These are phyloP conservation scores for Hypoxylon sp. DNA, from an alignment of 2,329 filamentous ascomycete species.

Conservation along the genomic window DNA sequence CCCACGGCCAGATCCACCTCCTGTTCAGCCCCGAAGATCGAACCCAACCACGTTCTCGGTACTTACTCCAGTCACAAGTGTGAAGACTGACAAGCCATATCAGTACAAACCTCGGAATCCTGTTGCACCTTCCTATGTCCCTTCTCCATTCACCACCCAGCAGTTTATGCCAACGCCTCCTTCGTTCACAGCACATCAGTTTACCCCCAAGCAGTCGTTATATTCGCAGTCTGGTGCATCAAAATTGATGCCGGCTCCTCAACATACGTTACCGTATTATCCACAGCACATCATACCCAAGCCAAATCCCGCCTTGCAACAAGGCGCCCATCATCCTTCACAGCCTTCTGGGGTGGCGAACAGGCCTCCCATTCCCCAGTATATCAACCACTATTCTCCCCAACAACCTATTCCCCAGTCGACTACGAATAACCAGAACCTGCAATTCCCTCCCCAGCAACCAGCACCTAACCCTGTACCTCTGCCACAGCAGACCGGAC, in stretches of 20 bases:
- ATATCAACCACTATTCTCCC: slow-evolving; percentile 8
- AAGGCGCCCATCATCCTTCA: not conserved
- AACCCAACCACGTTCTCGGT: slow-evolving; percentile 42
- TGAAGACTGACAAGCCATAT: slow-evolving; percentile 47
- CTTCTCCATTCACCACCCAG: slow-evolving; percentile 48
- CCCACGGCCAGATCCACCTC: slow-evolving; percentile 55
- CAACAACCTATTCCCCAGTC: not conserved
- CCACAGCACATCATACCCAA: slow-evolving; percentile 16
- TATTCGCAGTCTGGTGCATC: slow-evolving; percentile 15
- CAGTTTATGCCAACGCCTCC: slow-evolving; percentile 47
- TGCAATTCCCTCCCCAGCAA: slow-evolving; percentile 2
- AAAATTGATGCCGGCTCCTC: slow-evolving; percentile 7
- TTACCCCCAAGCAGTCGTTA: slow-evolving; percentile 26
- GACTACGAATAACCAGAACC: no score
- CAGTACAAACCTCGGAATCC: slow-evolving; percentile 48
- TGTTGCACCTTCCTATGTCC: slow-evolving; percentile 36
- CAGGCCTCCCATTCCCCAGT: slow-evolving; percentile 7
- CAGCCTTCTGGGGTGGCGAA: no score
- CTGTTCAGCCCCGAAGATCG: slow-evolving; percentile 40
- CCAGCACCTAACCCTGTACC: slow-evolving; percentile 1
- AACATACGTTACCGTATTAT: slow-evolving; percentile 9
- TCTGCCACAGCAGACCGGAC: slow-evolving; percentile 14
- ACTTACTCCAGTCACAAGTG: slow-evolving; percentile 27
- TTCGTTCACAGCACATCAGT: slow-evolving; percentile 40
- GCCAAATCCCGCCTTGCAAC: slow-evolving; percentile 15